Conservation (phyloP, 441 rosid genomes). For the Gossypium schwendimanii region DNA sequence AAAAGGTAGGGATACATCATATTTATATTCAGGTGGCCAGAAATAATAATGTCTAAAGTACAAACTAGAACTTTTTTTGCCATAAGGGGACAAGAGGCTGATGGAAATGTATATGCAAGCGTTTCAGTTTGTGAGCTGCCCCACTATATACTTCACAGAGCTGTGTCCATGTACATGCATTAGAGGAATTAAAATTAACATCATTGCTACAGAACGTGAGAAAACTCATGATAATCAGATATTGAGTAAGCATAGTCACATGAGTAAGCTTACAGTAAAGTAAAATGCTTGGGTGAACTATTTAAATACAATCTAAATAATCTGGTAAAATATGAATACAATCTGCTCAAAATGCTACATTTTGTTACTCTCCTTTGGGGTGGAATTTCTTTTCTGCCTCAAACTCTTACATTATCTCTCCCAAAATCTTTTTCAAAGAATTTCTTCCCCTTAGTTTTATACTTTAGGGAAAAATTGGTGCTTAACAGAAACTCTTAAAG, state of each 20-base stretch:
- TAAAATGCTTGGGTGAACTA: neutral
- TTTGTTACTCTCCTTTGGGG: neutral
- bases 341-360: neutral
- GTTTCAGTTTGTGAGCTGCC: neutral
- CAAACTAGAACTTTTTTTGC: neutral
- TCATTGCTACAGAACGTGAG: neutral
- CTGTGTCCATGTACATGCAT: neutral
- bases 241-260: neutral
- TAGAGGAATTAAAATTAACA: neutral
- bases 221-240: neutral
- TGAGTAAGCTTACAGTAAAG: neutral
- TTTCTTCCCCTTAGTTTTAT: neutral
- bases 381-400: neutral
- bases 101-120: neutral
- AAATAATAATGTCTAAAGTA: neutral
- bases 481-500: neutral
- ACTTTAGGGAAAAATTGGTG: neutral
- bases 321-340: neutral
- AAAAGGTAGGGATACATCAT: neutral
- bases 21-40: neutral
- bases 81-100: neutral
- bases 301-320: neutral
- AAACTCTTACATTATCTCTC: neutral
- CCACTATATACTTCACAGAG: neutral
- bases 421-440: neutral